Base-by-base conservation (phyloP, 163 green algal genomes). In the Prototheca wickerhamii region DNA sequence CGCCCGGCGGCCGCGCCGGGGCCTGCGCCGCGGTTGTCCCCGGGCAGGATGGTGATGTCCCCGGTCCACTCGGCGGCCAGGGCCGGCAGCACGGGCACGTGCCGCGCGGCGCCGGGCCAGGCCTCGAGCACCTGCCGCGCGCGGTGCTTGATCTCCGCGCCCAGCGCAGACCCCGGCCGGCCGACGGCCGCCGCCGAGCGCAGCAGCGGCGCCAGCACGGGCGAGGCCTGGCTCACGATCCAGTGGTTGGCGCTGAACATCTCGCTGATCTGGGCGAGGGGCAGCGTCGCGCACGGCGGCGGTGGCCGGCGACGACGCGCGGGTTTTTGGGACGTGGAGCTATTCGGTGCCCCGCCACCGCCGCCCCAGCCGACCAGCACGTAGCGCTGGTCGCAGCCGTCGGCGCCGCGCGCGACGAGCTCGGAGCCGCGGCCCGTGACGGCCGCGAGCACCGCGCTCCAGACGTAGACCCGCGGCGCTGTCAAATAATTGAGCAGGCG, bases 231-330 rank as follows among this genome's bases (percentile, higher is more conserved):
- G 68, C 58, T 83, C 15, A 98, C 92, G 28, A 99, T 83, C 68
- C 96, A 98, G 78, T 98, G 91, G 84, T 99, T 99, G 52, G 93
- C 93, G 69, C 96, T 96, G 86, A 98, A 98, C 86, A 97, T 91
- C 81, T 98, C 93, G 17, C 74, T 83, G 57, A 97, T 67, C 49
- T 20, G 12, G 23, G 18, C 7, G 10, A 44, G 37, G 10, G 37
- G 37, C 37, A 44, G 37, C 10, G 37, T 15, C 10, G 37, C 37
- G 77, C n/a, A n/a, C n/a, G n/a, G n/a, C 23, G 69, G 61, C 63
- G 74, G 42, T 15, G 42, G 42, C 15, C 42, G 42, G 42, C 42
- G 42, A 18, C 42, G 42, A 18, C 15, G 42, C 15, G 42, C 15
- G 15, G 42, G 42, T n/a, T 15, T 15, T 18, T 15, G 15, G 15